These are phyloP conservation scores for Ustulina deusta DNA, from an alignment of 2,329 filamentous ascomycete genomes.

Conservation along the genomic window DNA sequence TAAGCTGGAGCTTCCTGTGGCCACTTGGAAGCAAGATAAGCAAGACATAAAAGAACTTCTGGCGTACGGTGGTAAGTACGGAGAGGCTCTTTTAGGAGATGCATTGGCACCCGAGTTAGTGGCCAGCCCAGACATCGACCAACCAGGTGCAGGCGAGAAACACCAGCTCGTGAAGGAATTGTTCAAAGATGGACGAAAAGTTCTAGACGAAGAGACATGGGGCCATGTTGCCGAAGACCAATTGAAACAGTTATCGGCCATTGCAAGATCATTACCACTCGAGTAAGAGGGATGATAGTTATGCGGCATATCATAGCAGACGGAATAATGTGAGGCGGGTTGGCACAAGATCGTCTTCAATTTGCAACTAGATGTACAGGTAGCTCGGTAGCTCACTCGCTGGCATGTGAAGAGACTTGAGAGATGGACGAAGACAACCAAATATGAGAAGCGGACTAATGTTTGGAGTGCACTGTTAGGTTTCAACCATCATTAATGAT, in stretches of 20 bases:
- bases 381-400: constrained; percentile 13
- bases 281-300: constrained; percentile 4
- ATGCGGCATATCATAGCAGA: background rate
- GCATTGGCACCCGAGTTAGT: constrained; percentile 42
- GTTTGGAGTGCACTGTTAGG: background rate
- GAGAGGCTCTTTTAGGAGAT: constrained; percentile 48
- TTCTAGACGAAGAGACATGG: constrained; percentile 45
- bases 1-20: constrained; percentile 45
- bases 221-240: constrained; percentile 47
- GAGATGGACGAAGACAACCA: background rate
- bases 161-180: constrained; percentile 48
- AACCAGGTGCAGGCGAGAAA: constrained; percentile 41
- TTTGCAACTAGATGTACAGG: constrained; percentile 14
- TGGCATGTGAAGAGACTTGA: background rate
- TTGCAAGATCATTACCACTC: constrained; percentile 41
- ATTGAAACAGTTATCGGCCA: constrained; percentile 41
- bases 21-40: constrained; percentile 53
- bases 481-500: background rate
- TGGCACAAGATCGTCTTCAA: background rate
- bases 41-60: constrained; percentile 51
- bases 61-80: constrained; percentile 49
- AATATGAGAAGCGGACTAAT: background rate
- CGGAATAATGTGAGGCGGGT: background rate
- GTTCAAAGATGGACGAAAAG: constrained; percentile 48
- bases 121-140: constrained; percentile 35